These are phyloP conservation scores for Termitomyces sp. DNA, from an alignment of 768 basidiomycete genomes.

Conservation along the genomic window DNA sequence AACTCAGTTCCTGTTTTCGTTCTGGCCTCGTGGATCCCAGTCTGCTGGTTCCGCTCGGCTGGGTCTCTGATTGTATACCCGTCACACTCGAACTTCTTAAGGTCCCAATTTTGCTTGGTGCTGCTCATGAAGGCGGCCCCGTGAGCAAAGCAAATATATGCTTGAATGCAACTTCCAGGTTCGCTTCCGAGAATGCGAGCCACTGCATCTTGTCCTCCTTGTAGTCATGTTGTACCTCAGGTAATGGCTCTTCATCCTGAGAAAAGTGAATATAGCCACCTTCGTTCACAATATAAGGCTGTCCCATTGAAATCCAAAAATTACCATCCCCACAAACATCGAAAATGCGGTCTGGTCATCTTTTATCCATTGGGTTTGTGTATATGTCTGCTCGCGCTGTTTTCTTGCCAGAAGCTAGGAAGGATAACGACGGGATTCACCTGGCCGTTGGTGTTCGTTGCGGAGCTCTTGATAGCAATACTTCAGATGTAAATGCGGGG, in stretches of 20 bases:
- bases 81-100: neutral
- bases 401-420: neutral
- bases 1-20: neutral
- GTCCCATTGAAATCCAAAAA: neutral
- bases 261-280: neutral
- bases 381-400: neutral
- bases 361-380: neutral
- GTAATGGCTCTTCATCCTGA: neutral
- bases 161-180: neutral
- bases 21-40: neutral
- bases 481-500: constrained; percentile 46
- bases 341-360: neutral
- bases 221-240: neutral
- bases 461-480: constrained; percentile 32
- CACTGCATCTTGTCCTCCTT: neutral
- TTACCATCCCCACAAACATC: neutral
- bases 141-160: neutral
- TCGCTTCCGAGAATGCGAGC: neutral
- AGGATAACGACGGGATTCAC: constrained; percentile 27
- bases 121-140: neutral
- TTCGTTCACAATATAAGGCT: neutral
- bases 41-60: neutral
- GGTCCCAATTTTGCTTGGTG: neutral
- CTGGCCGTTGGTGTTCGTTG: constrained; percentile 45
- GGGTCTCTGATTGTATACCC: neutral